Evolutionary conservation across 257 asterid genomes (phyloP).

Genomic region (Leonotis leonurus): DNA sequence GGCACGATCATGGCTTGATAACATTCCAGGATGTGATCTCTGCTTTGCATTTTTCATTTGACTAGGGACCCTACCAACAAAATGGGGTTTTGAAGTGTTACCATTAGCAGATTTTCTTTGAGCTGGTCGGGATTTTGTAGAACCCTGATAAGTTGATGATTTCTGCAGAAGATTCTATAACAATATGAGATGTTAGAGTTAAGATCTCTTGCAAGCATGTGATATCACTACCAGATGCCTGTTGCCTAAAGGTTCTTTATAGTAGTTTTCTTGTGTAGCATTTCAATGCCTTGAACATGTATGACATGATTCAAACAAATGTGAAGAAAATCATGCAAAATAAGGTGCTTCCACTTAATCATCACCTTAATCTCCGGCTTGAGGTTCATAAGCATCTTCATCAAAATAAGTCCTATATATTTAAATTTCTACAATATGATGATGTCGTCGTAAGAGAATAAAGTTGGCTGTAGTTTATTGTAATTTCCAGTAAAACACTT

Average conservation of each 20-base stretch:
- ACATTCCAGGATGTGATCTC: no score
- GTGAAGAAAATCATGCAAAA: neutral
- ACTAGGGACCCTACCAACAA: constrained; percentile 36
- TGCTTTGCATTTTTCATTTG: constrained; percentile 60
- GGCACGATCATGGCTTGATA: no score
- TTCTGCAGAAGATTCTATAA: no score
- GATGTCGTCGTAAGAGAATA: no score
- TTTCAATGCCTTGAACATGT: no score
- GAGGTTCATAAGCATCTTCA: neutral
- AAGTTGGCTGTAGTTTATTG: neutral
- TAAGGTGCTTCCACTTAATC: neutral
- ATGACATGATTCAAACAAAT: neutral
- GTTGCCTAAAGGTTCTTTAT: no score
- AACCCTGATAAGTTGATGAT: constrained; percentile 37
- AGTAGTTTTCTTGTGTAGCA: no score
- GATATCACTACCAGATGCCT: no score
- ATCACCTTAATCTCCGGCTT: no score
- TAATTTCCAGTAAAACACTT: neutral
- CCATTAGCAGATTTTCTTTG: constrained; percentile 53
- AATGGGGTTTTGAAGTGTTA: constrained; percentile 38
- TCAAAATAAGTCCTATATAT: neutral
- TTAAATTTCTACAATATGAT: neutral
- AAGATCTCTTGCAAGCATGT: no score
- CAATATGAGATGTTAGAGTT: no score
- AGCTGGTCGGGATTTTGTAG: constrained; percentile 44